A percentile compares a stretch with the other conserved stretches of the same genome.
Evolutionary conservation across 2,329 filamentous ascomycete genomes (phyloP).

Genomic region (Alternaria sp.): DNA sequence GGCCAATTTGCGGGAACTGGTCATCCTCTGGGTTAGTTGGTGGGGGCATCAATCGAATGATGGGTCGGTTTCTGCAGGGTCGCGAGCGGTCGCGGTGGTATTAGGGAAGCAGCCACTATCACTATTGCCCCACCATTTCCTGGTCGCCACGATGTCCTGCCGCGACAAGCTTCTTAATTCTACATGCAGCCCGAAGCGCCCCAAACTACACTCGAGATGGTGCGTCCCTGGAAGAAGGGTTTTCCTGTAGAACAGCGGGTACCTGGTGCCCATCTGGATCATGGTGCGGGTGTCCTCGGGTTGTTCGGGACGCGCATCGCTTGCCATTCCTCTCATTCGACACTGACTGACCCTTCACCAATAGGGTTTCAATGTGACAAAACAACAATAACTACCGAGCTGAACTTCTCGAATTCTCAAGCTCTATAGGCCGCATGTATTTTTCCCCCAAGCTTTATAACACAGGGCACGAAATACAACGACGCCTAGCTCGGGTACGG

Average conservation of each 20-base stretch:
- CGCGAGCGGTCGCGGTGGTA: background rate
- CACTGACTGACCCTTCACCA: background rate
- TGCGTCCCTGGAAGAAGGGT: background rate
- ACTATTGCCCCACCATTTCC: conserved; percentile 2
- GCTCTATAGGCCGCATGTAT: too few species aligned
- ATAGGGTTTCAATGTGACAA: too few species aligned
- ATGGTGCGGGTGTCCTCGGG: background rate
- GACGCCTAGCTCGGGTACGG: too few species aligned
- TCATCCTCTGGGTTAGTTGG: background rate
- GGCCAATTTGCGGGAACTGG: background rate
- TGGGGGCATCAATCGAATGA: background rate
- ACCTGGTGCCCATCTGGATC: background rate
- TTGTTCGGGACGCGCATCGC: background rate
- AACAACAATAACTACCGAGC: too few species aligned
- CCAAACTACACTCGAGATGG: background rate
- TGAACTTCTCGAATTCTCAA: too few species aligned
- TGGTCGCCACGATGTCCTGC: conserved; percentile 2
- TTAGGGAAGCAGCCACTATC: conserved; percentile 18
- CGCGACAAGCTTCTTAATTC: background rate
- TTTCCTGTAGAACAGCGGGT: background rate
- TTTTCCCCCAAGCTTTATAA: too few species aligned
- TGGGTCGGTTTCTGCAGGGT: conserved; percentile 3
- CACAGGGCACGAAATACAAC: too few species aligned
- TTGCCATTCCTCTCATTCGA: background rate
- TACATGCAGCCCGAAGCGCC: background rate